These are phyloP conservation scores for Davidsoniella virescens DNA, from an alignment of 2,329 filamentous ascomycete species.

Conservation along the genomic window DNA sequence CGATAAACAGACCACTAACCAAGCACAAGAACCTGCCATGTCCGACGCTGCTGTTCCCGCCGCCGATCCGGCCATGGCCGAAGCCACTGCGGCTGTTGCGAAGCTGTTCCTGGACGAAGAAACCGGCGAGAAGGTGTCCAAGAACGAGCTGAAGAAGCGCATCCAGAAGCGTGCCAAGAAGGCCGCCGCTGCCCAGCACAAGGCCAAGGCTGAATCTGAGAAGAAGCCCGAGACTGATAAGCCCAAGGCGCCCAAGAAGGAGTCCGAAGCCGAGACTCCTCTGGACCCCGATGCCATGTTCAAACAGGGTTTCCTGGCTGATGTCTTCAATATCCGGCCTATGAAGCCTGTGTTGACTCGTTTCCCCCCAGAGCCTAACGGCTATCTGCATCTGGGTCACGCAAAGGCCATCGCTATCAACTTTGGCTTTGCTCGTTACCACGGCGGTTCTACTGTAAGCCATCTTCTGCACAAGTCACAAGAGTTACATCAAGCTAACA, in stretches of 20 bases:
- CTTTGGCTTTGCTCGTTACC: slow-evolving; percentile 80
- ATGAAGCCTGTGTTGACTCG: slow-evolving; percentile 48
- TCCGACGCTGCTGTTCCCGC: slow-evolving; percentile 1
- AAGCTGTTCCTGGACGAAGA: slow-evolving; percentile 47
- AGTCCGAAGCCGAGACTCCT: slow-evolving; percentile 21
- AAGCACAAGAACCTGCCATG: neutral
- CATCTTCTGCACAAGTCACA: slow-evolving; percentile 1
- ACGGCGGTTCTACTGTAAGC: slow-evolving; percentile 46
- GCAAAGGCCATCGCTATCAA: slow-evolving; percentile 93
- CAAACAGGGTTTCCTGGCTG: slow-evolving; percentile 59
- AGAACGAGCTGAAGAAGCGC: slow-evolving; percentile 46
- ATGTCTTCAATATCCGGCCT: slow-evolving; percentile 54
- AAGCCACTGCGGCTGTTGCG: slow-evolving; percentile 31
- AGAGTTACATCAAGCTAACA: neutral
- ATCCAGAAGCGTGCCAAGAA: slow-evolving; percentile 42
- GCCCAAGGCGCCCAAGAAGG: slow-evolving; percentile 33
- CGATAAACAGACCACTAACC: no score
- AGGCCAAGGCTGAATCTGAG: slow-evolving; percentile 22
- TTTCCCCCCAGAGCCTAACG: slow-evolving; percentile 81
- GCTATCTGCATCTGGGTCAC: slow-evolving; percentile 84
- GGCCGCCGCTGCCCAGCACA: slow-evolving; percentile 35
- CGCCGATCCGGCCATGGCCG: slow-evolving; percentile 18
- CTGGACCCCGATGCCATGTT: slow-evolving; percentile 54
- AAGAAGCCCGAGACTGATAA: slow-evolving; percentile 17
- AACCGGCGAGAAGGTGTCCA: slow-evolving; percentile 50